These are phyloP conservation scores for Chrysoporthe puriensis DNA, from an alignment of 2,329 filamentous ascomycete genomes.

Conservation along the genomic window DNA sequence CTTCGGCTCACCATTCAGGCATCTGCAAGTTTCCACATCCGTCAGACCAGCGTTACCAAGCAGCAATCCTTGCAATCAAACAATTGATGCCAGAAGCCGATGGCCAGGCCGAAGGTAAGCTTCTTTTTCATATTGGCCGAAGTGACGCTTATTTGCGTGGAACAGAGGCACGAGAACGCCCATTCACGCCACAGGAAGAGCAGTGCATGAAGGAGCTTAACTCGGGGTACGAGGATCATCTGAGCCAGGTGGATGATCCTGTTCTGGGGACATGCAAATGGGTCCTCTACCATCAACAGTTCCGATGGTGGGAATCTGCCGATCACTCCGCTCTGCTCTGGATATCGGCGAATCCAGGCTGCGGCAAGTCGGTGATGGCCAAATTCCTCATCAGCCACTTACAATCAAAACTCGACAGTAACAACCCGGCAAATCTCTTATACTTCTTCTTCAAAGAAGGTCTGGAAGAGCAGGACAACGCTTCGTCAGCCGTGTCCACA, in stretches of 20 bases:
- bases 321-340: slow-evolving; percentile 1
- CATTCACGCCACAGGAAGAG: background rate
- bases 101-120: background rate
- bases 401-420: background rate
- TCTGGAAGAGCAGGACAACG: background rate
- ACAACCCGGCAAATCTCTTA: background rate
- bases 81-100: background rate
- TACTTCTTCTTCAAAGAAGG: slow-evolving; percentile 4
- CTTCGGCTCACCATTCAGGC: background rate
- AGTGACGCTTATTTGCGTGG: background rate
- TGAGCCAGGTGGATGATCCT: background rate
- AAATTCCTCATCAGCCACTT: slow-evolving; percentile 1
- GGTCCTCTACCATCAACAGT: background rate
- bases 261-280: slow-evolving; percentile 3
- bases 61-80: slow-evolving; percentile 1
- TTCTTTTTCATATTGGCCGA: background rate
- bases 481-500: background rate
- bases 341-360: background rate
- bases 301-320: background rate
- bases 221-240: slow-evolving; percentile 1
- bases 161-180: too few species aligned
- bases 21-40: background rate
- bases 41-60: background rate
- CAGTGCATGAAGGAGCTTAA: slow-evolving; percentile 4
- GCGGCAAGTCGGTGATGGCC: slow-evolving; percentile 1